These are phyloP conservation scores for Staphylotrichum longicolle DNA, from an alignment of 495 filamentous ascomycete species.

Conservation along the genomic window DNA sequence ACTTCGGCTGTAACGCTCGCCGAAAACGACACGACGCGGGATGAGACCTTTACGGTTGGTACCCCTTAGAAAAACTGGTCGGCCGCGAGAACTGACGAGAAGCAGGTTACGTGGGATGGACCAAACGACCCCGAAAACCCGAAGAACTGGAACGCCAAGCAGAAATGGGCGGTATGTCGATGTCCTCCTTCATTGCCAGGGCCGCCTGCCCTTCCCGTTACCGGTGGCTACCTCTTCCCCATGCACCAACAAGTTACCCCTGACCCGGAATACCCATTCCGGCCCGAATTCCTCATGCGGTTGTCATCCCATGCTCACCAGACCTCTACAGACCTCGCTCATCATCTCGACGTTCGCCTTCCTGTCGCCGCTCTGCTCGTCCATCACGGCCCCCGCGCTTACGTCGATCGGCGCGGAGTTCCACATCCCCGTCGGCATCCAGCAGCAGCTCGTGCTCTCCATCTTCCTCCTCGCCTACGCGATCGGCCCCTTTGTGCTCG, in stretches of 20 bases:
- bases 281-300: too few species aligned
- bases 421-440: slow-evolving; percentile 26
- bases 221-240: too few species aligned
- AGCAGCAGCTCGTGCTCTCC: slow-evolving; percentile 45
- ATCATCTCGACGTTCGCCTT: slow-evolving; percentile 44
- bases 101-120: slow-evolving; percentile 53
- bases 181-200: too few species aligned
- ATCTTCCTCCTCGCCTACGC: slow-evolving; percentile 53
- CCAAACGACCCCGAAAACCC: slow-evolving; percentile 57
- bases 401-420: slow-evolving; percentile 39
- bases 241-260: too few species aligned
- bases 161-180: slow-evolving; percentile 50
- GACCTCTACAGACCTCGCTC: slow-evolving; percentile 39
- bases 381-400: slow-evolving; percentile 43
- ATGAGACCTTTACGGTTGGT: too few species aligned
- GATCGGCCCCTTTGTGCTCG: slow-evolving; percentile 57
- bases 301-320: too few species aligned
- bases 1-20: too few species aligned
- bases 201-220: too few species aligned
- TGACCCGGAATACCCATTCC: too few species aligned
- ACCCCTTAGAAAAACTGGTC: too few species aligned
- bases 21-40: too few species aligned
- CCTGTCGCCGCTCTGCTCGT: slow-evolving; percentile 33
- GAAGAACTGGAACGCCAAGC: slow-evolving; percentile 53
- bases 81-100: too few species aligned